A percentile compares a stretch with the other conserved stretches of the same genome.
phyloP scores from a whole-genome alignment of 805 yeast species.

The Barnettozyma salicaria region DNA sequence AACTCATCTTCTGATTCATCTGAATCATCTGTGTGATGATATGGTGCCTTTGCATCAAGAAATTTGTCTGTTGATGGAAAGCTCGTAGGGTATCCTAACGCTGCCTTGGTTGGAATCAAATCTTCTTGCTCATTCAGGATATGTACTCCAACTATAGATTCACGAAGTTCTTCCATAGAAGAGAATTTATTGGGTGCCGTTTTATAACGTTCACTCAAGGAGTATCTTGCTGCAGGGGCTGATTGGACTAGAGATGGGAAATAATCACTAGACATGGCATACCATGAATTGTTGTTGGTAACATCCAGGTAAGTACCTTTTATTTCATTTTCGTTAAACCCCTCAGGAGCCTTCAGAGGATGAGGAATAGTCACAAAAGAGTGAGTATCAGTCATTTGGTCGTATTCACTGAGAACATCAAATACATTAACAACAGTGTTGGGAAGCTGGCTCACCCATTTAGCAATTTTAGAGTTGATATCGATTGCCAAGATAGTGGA shows the following conservation, averaged over 20 bases:
- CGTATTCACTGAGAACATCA: conserved; percentile 49
- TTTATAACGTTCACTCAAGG: conserved; percentile 38
- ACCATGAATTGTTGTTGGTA: conserved; percentile 67
- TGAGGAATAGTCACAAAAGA: conserved; percentile 57
- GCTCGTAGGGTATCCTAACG: conserved; percentile 17
- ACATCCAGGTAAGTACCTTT: conserved; percentile 62
- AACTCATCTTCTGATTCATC: conserved; percentile 9
- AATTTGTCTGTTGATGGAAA: conserved; percentile 7
- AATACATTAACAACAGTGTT: conserved; percentile 70
- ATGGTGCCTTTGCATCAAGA: conserved; percentile 10
- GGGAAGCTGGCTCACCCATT: conserved; percentile 75
- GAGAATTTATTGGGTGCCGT: conserved; percentile 34
- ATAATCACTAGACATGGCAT: conserved; percentile 70
- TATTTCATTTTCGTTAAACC: conserved; percentile 17
- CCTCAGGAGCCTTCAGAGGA: conserved; percentile 41
- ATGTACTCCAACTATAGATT: conserved; percentile 48
- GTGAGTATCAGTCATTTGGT: conserved; percentile 11
- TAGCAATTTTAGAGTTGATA: conserved; percentile 57
- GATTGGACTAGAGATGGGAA: conserved; percentile 79
- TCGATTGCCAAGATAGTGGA: conserved; percentile 73
- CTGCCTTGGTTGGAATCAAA: conserved; percentile 10
- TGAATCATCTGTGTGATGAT: conserved; percentile 3
- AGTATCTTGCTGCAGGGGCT: conserved; percentile 68
- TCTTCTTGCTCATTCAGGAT: conserved; percentile 15
- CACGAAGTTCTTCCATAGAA: conserved; percentile 14